A percentile compares a stretch with the other conserved stretches of the same genome.
Conservation (phyloP, 257 asterid genomes). For the Perilla frutescens region DNA sequence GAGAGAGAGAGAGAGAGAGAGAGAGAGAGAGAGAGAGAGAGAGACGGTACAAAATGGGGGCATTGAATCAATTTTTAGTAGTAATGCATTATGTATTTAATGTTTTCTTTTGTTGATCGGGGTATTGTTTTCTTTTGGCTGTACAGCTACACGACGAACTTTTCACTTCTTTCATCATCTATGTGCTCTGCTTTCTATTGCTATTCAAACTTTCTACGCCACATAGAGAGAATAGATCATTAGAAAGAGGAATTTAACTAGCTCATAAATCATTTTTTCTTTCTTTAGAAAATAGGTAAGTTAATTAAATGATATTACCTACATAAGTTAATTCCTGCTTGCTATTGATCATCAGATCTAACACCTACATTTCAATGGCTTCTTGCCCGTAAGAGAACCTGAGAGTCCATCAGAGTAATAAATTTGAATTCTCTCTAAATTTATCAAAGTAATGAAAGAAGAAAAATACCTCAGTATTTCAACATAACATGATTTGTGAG, state of each 20-base stretch:
- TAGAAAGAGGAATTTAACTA: slow-evolving; percentile 24
- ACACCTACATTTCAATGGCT: slow-evolving; percentile 77
- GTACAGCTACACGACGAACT: slow-evolving; percentile 65
- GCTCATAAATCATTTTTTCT: no score
- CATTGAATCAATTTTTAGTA: no score
- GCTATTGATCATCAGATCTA: slow-evolving; percentile 21
- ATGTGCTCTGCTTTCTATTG: slow-evolving; percentile 31
- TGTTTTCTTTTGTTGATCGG: slow-evolving; percentile 51
- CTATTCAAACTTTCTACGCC: slow-evolving; percentile 84
- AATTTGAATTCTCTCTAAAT: neutral
- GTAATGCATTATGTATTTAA: no score
- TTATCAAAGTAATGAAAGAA: neutral
- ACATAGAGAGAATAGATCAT: neutral
- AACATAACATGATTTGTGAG: slow-evolving; percentile 65
- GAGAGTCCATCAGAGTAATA: slow-evolving; percentile 21
- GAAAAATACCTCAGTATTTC: slow-evolving; percentile 76
- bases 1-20: no score
- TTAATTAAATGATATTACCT: slow-evolving; percentile 48
- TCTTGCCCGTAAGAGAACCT: slow-evolving; percentile 72
- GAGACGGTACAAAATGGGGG: no score
- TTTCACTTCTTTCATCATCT: slow-evolving; percentile 50
- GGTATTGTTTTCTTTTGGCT: slow-evolving; percentile 55
- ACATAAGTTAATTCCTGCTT: slow-evolving; percentile 58
- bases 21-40: no score
- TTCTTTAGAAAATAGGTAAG: neutral